Evolutionary conservation across 208 protist species (phyloP), one percentile per base, ranked within the genome.

Genomic region (Endotrypanum monterogeii): DNA sequence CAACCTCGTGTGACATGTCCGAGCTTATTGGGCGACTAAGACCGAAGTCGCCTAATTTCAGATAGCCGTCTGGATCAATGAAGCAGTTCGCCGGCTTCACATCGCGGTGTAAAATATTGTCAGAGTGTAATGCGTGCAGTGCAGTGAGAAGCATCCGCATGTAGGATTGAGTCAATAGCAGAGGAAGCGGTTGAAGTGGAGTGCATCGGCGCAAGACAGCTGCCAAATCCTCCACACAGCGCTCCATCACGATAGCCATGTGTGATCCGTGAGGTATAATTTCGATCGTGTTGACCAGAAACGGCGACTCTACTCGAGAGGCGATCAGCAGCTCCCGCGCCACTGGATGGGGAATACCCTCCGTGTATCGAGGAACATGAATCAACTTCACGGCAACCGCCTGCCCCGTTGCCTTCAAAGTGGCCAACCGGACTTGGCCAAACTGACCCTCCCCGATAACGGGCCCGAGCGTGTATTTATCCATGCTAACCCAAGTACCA

Each of bases 11-110:
- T 7, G 94, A 95, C 80, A 99, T 99, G 73, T 98, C 96, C 23
- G 96, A 98, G 83, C 98, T 84, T 6, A 83, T 78, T 23, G 83
- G 81, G 1, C 89, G 82, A 14, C 84, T 86, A n/a, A 98, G 83
- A 9, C 94, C 94, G 79, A 97, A 98, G 80, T 99, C 97, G 11
- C 97, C 98, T 0, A 99, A 79, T 85, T 99, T 99, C 0, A 99
- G 50, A 7, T 30, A 73, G 2, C 81, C 79, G 35, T 88, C 74
- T 9, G 63, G 18, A 14, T 70, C 73, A n/a, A 98, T 44, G n/a
- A 96, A 87, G 78, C 89, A 96, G 82, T 98, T 98, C 18, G 80
- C 78, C 8, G 92, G 92, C 67, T 98, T 98, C 28, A 98, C 86
- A 73, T 98, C 94, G 56, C 92, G 89, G 63, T 98, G 94, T n/a